Percentiles rank a stretch among this genome's conserved stretches.
These are phyloP conservation scores for Paramecium caudatum DNA, from an alignment of 73 alveolate species.

Conservation along the genomic window DNA sequence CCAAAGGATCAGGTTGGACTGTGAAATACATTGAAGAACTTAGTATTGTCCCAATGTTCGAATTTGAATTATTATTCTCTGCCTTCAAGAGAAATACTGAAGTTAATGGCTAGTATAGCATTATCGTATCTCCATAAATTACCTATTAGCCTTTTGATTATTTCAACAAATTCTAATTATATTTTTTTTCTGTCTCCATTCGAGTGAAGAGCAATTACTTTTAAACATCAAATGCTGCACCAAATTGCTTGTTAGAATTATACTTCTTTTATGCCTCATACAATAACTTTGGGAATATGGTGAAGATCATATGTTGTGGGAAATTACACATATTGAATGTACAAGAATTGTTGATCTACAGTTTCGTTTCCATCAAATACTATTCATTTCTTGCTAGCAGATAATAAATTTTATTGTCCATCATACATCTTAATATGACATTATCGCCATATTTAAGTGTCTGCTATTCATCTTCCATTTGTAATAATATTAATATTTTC, in stretches of 20 bases:
- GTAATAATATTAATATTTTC: no score
- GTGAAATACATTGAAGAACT: slow-evolving; percentile 54
- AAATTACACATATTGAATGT: slow-evolving; percentile 59
- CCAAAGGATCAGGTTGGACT: slow-evolving; percentile 60
- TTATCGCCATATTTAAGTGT: slow-evolving; percentile 54
- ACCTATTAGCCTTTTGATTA: slow-evolving; percentile 21
- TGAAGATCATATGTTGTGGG: slow-evolving; percentile 40
- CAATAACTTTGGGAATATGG: slow-evolving; percentile 45
- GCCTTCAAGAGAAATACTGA: slow-evolving; percentile 41
- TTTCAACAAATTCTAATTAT: slow-evolving; percentile 29
- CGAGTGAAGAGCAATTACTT: slow-evolving; percentile 7
- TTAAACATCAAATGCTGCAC: slow-evolving; percentile 13
- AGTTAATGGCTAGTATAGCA: slow-evolving; percentile 29
- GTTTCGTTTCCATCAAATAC: slow-evolving; percentile 1
- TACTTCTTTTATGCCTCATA: slow-evolving; percentile 63
- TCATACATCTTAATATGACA: slow-evolving; percentile 6
- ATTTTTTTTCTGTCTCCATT: slow-evolving; percentile 66
- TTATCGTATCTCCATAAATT: slow-evolving; percentile 56
- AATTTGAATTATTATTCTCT: slow-evolving; percentile 23
- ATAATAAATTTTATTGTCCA: slow-evolving; percentile 19
- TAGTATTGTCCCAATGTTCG: slow-evolving; percentile 42
- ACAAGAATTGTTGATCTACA: neutral
- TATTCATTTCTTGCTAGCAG: slow-evolving; percentile 30
- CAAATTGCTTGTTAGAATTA: neutral
- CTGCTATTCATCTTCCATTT: slow-evolving; percentile 57